Base-by-base conservation (phyloP, 495 filamentous ascomycete species). In the Neurospora sp. region DNA sequence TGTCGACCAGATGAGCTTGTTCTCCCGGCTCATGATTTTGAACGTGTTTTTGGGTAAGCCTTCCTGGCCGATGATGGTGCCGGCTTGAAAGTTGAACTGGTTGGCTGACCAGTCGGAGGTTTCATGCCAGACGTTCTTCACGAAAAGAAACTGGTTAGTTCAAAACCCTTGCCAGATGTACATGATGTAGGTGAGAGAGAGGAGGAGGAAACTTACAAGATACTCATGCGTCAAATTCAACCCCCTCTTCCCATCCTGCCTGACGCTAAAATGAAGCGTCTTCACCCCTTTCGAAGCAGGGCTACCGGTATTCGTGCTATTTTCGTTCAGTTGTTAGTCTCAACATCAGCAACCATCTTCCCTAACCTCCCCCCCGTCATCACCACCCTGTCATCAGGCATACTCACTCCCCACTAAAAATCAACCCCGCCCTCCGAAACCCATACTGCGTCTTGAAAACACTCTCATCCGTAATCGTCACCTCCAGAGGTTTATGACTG, bases 41-140 rank as follows among this genome's bases (percentile, higher is more conserved):
- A 93, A 97, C 0, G 92, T 94, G 74, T 96, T 94, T 82, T 93
- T 93, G 16, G 91, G 89, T 27, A 85, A 97, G 86, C 89, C 89
- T 20, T 89, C 89, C 87, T 93, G 90, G 69, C 83, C 82, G 68
- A 86, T 78, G 74, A 87, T 82, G 14, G 83, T 81, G 70, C 87
- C 87, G 3, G 80, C 77, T 77, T 87, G 82, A 73, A 89, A 83
- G 68, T 87, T 87, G 81, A 87, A 88, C 69, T 88, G 84, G 78
- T 89, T 87, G 53, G 82, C 78, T 69, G 81, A 82, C 79, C 85
- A 89, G 78, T 88, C 87, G 70, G 80, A 79, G 3, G 84, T 79
- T 73, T 89, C 87, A 76, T 88, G 86, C 83, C 87, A 89, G 3
- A 85, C 85, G 70, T 86, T 83, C 85, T n/a, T n/a, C n/a, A n/a